These are phyloP conservation scores for Bonnemaisonia californica DNA, from an alignment of 31 red algal species.

Conservation along the genomic window DNA sequence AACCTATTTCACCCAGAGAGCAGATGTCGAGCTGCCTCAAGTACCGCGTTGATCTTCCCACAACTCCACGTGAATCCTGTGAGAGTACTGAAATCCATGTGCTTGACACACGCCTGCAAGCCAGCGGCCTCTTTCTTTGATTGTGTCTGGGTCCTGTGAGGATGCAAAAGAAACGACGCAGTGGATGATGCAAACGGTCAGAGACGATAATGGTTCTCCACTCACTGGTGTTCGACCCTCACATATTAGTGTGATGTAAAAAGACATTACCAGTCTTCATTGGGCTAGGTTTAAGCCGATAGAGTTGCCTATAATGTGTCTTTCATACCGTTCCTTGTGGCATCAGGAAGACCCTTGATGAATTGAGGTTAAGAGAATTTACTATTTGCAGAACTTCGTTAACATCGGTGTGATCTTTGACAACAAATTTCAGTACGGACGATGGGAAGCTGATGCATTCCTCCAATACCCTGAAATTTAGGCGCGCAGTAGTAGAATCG, in stretches of 20 bases:
- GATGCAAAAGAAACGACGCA: background rate
- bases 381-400: slow-evolving; percentile 65
- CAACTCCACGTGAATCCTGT: slow-evolving; percentile 89
- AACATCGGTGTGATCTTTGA: slow-evolving; percentile 49
- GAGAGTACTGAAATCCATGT: slow-evolving; percentile 80
- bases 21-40: too few relatives aligned
- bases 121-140: slow-evolving; percentile 65
- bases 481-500: slow-evolving; percentile 35
- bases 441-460: slow-evolving; percentile 43
- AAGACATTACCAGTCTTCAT: too few relatives aligned
- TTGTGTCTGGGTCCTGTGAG: slow-evolving; percentile 41
- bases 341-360: slow-evolving; percentile 78
- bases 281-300: too few relatives aligned
- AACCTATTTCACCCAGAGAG: too few relatives aligned
- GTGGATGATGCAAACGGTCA: background rate
- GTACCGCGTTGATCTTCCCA: slow-evolving; percentile 94
- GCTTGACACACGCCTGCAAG: slow-evolving; percentile 62
- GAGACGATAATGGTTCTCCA: too few relatives aligned
- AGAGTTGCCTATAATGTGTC: too few relatives aligned
- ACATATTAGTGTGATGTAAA: too few relatives aligned
- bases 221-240: too few relatives aligned
- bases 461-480: slow-evolving; percentile 65
- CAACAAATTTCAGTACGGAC: slow-evolving; percentile 81
- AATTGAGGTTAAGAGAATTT: slow-evolving; percentile 24
- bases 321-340: slow-evolving; percentile 79